phyloP scores from a whole-genome alignment of 345 rosid species.

The Linum trigynum region DNA sequence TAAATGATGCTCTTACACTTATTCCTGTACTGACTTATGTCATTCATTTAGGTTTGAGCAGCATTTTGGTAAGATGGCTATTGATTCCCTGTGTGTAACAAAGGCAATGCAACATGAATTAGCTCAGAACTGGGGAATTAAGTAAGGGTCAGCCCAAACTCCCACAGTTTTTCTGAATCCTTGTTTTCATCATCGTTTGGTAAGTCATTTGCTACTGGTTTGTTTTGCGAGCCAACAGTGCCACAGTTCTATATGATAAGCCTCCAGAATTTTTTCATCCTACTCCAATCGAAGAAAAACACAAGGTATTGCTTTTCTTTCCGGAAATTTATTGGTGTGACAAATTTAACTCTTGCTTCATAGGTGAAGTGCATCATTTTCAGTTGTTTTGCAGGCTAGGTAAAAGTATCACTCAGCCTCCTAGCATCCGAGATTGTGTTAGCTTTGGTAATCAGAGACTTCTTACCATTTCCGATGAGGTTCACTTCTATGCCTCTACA shows the following conservation, averaged over 20 bases:
- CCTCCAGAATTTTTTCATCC: slow-evolving; percentile 90
- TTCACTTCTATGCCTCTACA: background rate
- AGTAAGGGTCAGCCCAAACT: slow-evolving; percentile 40
- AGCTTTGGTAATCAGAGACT: slow-evolving; percentile 40
- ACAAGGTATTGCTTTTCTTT: slow-evolving; percentile 42
- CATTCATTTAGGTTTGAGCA: slow-evolving; percentile 57
- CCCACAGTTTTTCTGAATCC: slow-evolving; percentile 13
- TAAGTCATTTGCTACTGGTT: background rate
- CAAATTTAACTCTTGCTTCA: slow-evolving; percentile 6
- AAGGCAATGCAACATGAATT: slow-evolving; percentile 96
- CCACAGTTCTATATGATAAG: slow-evolving; percentile 78
- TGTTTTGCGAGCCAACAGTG: slow-evolving; percentile 36
- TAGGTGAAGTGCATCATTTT: slow-evolving; percentile 19
- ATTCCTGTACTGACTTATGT: slow-evolving; percentile 10
- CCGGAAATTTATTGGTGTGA: background rate
- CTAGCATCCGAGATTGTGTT: slow-evolving; percentile 49
- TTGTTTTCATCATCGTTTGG: background rate
- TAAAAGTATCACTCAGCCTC: slow-evolving; percentile 41
- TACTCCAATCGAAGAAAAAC: slow-evolving; percentile 64
- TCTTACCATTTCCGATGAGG: background rate
- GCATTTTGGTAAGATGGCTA: slow-evolving; percentile 74
- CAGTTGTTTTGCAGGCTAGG: slow-evolving; percentile 80
- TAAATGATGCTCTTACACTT: background rate
- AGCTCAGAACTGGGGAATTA: slow-evolving; percentile 92
- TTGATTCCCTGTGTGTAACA: slow-evolving; percentile 82